These are phyloP conservation scores for Sideroxylon spinosum DNA, from an alignment of 179 eudicot genomes.

Conservation along the genomic window DNA sequence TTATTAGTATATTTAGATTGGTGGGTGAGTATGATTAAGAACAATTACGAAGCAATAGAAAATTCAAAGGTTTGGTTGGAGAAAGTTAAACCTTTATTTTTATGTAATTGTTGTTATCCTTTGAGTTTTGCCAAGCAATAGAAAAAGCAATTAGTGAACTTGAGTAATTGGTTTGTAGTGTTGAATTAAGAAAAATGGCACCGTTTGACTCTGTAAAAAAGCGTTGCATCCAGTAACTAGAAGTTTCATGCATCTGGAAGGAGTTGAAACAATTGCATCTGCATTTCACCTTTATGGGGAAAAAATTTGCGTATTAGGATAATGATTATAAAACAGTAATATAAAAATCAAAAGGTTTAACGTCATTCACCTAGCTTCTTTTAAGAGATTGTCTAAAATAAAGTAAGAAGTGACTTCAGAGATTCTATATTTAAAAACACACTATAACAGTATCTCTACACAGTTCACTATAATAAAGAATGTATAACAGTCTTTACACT, in stretches of 20 bases:
- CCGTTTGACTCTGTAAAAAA: conserved; percentile 78
- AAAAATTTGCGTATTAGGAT: not conserved
- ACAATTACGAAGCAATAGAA: not conserved
- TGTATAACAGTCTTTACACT: no score
- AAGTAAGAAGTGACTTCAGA: no score
- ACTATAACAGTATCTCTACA: no score
- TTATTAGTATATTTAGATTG: no score
- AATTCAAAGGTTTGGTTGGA: not conserved
- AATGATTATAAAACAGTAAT: not conserved
- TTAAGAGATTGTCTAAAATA: no score
- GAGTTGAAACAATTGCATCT: conserved; percentile 85
- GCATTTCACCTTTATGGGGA: conserved; percentile 60
- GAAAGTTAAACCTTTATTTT: conserved; percentile 60
- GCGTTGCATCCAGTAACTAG: conserved; percentile 94
- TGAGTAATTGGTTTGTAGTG: conserved; percentile 45
- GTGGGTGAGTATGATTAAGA: no score
- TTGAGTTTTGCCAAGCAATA: conserved; percentile 53
- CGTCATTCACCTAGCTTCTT: no score
- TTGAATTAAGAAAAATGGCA: conserved; percentile 57
- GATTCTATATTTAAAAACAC: no score
- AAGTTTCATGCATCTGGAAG: conserved; percentile 68
- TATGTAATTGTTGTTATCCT: conserved; percentile 41
- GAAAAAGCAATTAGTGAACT: conserved; percentile 67
- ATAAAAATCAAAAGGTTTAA: not conserved
- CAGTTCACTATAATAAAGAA: no score